Evolutionary conservation across 2,329 filamentous ascomycete species (phyloP).

Genomic region (Lasiodiplodia gonubiensis): DNA sequence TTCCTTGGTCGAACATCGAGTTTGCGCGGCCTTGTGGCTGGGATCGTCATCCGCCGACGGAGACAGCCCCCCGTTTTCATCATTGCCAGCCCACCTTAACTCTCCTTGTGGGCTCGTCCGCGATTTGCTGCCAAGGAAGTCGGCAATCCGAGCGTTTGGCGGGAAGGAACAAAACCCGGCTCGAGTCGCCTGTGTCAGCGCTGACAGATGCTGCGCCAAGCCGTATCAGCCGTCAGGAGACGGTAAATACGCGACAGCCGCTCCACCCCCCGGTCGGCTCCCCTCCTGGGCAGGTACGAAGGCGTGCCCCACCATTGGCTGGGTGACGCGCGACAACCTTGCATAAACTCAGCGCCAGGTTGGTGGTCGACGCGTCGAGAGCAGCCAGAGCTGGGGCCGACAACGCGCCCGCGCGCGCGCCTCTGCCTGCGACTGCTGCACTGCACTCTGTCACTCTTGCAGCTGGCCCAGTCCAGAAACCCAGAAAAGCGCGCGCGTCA

Average conservation of each 20-base stretch:
- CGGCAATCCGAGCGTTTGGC: background rate
- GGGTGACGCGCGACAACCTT: slow-evolving; percentile 21
- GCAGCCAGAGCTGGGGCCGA: background rate
- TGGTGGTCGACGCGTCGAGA: slow-evolving; percentile 15
- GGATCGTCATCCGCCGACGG: slow-evolving; percentile 14
- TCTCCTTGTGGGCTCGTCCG: background rate
- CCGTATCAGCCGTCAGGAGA: background rate
- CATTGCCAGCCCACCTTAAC: background rate
- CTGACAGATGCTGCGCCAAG: background rate
- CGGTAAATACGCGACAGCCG: background rate
- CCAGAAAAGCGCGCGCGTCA: background rate
- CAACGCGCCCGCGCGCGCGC: background rate
- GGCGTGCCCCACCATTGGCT: slow-evolving; percentile 20
- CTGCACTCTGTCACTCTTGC: background rate
- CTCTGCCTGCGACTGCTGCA: background rate
- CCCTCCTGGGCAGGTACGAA: slow-evolving; percentile 24
- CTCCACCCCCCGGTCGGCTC: background rate
- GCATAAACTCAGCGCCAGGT: slow-evolving; percentile 18
- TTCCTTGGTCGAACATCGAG: background rate
- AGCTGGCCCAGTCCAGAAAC: background rate
- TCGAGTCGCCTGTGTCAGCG: background rate
- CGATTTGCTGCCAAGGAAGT: slow-evolving; percentile 2
- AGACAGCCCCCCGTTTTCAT: slow-evolving; percentile 19
- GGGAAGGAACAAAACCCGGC: background rate
- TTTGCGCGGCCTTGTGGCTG: slow-evolving; percentile 18